Evolutionary conservation across 2,329 filamentous ascomycete species (phyloP), one percentile per base, ranked within the genome.

Genomic region (Penicillium sumatraense): DNA sequence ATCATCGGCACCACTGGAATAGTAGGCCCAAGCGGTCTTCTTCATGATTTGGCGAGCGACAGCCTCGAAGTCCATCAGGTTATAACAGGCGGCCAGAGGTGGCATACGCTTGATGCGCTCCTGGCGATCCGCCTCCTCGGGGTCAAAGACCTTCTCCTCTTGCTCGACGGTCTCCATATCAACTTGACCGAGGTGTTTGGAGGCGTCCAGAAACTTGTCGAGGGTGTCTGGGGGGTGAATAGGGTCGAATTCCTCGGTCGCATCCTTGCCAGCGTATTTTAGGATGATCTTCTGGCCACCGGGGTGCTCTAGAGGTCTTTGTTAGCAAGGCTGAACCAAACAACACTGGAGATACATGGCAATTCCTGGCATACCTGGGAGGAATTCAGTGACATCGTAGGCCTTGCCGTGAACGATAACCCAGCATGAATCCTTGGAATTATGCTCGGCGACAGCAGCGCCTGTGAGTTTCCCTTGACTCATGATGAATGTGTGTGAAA

Each of bases 1-100:
- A 68, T 96, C 91, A 70, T 95, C 91, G 0, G 93, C 91, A 53
- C 91, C 93, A 69, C 90, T 95, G 1, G 91, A 96, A 75, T 99
- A 99, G 79, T 99, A 99, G 23, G 90, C 95, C 95, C 95, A 99
- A 0, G 93, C 93, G 1, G 88, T 89, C 80, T 90, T 96, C 84
- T 96, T 97, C 93, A 98, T 97, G 53, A 96, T 86, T 35, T 86
- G 82, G 66, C 89, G 87, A 5, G 95, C 95, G 31, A 98, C 93
- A 3, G 91, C 87, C 81, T 99, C 95, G 73, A 99, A 99, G 77
- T 99, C 95, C 78, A 95, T 85, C 57, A 97, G 78, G 72, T 97
- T 97, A 76, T 93, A 96, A 80, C 92, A 96, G 72, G 96, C 89
- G 62, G 90, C 88, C 57, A 97, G 79, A 44, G 87, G 80, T 0